Base-by-base conservation (phyloP, 1,284 basidiomycete species). In the Phlebopus sp. region DNA sequence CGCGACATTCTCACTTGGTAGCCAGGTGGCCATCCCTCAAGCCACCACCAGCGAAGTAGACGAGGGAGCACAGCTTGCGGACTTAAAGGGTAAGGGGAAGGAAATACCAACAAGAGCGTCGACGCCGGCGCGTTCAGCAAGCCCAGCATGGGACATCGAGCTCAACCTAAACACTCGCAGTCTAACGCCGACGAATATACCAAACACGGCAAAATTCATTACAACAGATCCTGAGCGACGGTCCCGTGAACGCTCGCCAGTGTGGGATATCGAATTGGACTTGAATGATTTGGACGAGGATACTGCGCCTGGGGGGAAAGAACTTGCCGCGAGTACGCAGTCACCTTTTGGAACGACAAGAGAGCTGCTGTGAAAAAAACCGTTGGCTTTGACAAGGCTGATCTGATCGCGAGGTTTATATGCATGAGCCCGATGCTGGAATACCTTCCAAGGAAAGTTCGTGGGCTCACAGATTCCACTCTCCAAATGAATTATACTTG, bases 121-220 rank as follows among this genome's bases (percentile, higher is more conserved):
- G 17, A 37, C 45, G 8, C 17, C 40, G 36, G 34, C 29, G 14
- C 44, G 5, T 29, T 49, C 35, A 14, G 46, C 81, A 14, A 75
- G 72, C 52, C 79, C 81, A 1, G 63, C 71, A 13, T 83, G 82
- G 82, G 81, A 84, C 53, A 82, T 84, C 37, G 84, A 85, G 34
- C 64, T 68, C 5, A 66, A 68, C 35, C 57, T 66, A 30, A 10
- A 58, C 62, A 54, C 44, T 37, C 49, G 27, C 42, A 42, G 25
- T 31, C 23, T 31, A 9, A 11, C 15, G 11, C 17, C 34, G 25
- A 41, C 13, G 31, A 42, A 31, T 11, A n/a, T 18, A 14, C 38
- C 47, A 11, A 25, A 35, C 21, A 10, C n/a, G 19, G n/a, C 25
- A 13, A 15, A 25, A 17, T 17, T 5, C 14, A 5, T 5, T 17